phyloP scores from a whole-genome alignment of 23 red algal genomes.

The Gracilaria domingensis region DNA sequence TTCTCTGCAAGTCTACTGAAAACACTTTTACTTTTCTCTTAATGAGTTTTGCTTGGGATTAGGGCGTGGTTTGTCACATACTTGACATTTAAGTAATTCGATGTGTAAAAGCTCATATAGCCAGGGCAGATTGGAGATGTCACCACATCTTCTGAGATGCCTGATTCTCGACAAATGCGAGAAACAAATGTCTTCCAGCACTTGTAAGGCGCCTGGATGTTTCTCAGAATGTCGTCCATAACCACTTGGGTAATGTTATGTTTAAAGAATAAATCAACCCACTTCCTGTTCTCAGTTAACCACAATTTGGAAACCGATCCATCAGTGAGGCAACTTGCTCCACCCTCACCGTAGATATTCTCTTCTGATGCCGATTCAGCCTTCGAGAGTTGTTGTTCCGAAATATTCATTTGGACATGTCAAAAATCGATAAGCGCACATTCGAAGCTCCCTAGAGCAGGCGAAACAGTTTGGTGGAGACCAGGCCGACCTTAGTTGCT shows the following conservation, averaged over 20 bases:
- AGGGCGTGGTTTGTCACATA: neutral
- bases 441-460: neutral
- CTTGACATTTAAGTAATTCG: neutral
- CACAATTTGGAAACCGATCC: conserved; percentile 1
- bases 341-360: too few species aligned
- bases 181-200: conserved; percentile 12
- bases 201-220: conserved; percentile 5
- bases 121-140: conserved; percentile 21
- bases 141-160: neutral
- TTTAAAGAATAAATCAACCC: conserved; percentile 39
- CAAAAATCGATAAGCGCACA: neutral
- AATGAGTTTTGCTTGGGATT: too few species aligned
- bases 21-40: too few species aligned
- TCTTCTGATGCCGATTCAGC: neutral
- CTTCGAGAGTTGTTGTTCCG: neutral
- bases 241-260: conserved; percentile 6
- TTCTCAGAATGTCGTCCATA: conserved; percentile 22
- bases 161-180: conserved; percentile 4
- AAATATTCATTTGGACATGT: neutral
- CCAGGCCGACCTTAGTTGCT: neutral
- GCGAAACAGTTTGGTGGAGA: neutral
- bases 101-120: conserved; percentile 22
- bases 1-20: too few species aligned
- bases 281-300: neutral
- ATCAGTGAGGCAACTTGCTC: too few species aligned